These are phyloP conservation scores for Ogataea angusta DNA, from an alignment of 805 yeast species.

Conservation along the genomic window DNA sequence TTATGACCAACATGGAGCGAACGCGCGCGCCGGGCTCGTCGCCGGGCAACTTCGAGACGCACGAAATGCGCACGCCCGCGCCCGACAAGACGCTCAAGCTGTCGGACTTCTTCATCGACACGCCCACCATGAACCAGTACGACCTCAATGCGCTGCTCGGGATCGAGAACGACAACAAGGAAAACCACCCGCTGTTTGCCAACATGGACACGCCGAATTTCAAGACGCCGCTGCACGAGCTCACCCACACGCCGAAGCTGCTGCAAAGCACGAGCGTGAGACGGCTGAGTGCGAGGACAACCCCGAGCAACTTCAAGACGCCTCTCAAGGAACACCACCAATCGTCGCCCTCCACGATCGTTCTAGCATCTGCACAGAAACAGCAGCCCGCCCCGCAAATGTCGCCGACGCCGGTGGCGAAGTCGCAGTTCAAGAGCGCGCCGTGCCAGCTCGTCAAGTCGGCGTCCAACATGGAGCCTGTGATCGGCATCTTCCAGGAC, in stretches of 20 bases:
- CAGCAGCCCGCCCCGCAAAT: constrained; percentile 22
- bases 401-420: constrained; percentile 35
- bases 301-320: constrained; percentile 23
- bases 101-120: constrained; percentile 24
- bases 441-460: constrained; percentile 29
- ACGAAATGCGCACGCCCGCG: constrained; percentile 19
- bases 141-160: constrained; percentile 17
- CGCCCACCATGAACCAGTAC: constrained; percentile 22
- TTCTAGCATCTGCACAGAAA: constrained; percentile 25
- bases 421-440: constrained; percentile 23
- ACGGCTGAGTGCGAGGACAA: constrained; percentile 13
- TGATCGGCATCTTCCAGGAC: constrained; percentile 32
- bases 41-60: constrained; percentile 15
- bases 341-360: constrained; percentile 36
- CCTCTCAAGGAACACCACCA: constrained; percentile 23
- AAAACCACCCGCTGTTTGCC: constrained; percentile 22
- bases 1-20: constrained; percentile 10
- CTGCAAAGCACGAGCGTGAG: constrained; percentile 20
- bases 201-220: constrained; percentile 22
- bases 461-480: constrained; percentile 30
- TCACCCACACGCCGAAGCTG: constrained; percentile 20
- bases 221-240: constrained; percentile 23
- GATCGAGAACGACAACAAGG: constrained; percentile 22
- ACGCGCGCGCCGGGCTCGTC: constrained; percentile 12
- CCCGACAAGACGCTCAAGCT: constrained; percentile 22